These are phyloP conservation scores for Hemileccinum rubropunctum DNA, from an alignment of 768 basidiomycete species.

Conservation along the genomic window DNA sequence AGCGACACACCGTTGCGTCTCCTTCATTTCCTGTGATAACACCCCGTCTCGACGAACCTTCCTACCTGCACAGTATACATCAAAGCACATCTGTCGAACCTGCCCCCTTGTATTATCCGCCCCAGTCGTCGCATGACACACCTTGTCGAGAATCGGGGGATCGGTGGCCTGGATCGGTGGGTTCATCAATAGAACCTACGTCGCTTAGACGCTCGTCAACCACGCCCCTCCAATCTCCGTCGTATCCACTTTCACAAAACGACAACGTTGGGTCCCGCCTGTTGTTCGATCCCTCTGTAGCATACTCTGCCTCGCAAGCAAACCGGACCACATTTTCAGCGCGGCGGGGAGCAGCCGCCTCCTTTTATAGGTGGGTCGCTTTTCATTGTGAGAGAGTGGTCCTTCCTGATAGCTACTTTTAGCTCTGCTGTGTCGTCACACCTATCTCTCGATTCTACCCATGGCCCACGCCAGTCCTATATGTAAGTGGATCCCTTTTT, in stretches of 20 bases:
- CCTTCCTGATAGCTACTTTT: constrained; percentile 9
- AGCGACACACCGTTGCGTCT: constrained; percentile 20
- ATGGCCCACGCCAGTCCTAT: constrained; percentile 11
- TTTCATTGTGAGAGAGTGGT: background rate
- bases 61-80: constrained; percentile 28
- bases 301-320: constrained; percentile 37
- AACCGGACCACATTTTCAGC: constrained; percentile 1
- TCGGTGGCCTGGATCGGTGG: constrained; percentile 5
- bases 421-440: constrained; percentile 58
- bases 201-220: constrained; percentile 20
- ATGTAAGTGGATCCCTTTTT: constrained; percentile 19
- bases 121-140: constrained; percentile 21
- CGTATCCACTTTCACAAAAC: constrained; percentile 3
- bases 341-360: constrained; percentile 28
- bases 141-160: constrained; percentile 10
- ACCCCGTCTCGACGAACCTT: constrained; percentile 37
- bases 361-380: constrained; percentile 56
- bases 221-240: background rate
- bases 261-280: constrained; percentile 15
- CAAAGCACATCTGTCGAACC: constrained; percentile 18
- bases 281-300: constrained; percentile 46
- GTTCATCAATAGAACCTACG: constrained; percentile 5
- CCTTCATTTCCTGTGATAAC: constrained; percentile 34
- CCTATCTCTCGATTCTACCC: constrained; percentile 22
- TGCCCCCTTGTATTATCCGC: constrained; percentile 23